phyloP scores from a whole-genome alignment of 108 stramenopile genomes.

The Schizochytrium sp. region DNA sequence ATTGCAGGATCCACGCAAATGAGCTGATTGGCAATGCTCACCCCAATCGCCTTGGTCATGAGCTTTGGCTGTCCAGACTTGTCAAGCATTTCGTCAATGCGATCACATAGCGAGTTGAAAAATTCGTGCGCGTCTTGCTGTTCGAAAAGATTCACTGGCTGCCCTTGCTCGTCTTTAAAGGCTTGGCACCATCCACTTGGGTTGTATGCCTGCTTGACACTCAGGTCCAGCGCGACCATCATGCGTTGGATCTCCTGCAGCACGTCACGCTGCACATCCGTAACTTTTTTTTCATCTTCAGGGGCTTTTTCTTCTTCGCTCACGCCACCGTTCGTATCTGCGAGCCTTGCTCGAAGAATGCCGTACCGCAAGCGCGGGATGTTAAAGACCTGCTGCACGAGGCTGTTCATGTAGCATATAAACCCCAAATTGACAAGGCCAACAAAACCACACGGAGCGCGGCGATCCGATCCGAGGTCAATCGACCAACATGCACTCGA shows the following conservation, averaged over 20 bases:
- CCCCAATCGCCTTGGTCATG: conserved; percentile 33
- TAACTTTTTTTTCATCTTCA: neutral
- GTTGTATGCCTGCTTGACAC: conserved; percentile 7
- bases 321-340: neutral
- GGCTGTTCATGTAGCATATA: conserved; percentile 89
- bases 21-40: conserved; percentile 38
- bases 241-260: conserved; percentile 25
- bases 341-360: neutral
- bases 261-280: neutral
- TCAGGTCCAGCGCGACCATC: neutral
- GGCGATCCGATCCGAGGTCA: neutral
- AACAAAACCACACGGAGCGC: conserved; percentile 48
- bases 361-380: conserved; percentile 11
- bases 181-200: conserved; percentile 5
- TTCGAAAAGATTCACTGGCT: conserved; percentile 36
- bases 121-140: conserved; percentile 59
- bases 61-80: neutral
- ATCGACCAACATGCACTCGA: neutral
- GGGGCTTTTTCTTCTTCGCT: no score
- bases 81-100: conserved; percentile 18
- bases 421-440: conserved; percentile 93
- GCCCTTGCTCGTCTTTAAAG: conserved; percentile 40
- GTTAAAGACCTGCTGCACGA: conserved; percentile 66
- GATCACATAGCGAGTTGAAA: conserved; percentile 36
- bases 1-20: conserved; percentile 21